Evolutionary conservation across 768 basidiomycete species (phyloP), one percentile per base, ranked within the genome.

Genomic region (Kwoniella dendrophila): DNA sequence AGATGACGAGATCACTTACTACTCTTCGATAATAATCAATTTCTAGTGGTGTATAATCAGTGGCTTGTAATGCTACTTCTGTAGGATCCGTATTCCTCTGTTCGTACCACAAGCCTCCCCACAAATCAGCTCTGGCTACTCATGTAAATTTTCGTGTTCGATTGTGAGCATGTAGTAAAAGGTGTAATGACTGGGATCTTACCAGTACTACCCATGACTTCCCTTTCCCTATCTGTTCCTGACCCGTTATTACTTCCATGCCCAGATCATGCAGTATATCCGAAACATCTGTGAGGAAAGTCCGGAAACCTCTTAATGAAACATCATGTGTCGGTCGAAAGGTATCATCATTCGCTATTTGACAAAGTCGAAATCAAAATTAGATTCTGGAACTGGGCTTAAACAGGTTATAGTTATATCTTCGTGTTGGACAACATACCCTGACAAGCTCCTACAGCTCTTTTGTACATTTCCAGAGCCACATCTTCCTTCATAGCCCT

Each of bases 71-170:
- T 11, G 69, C 67, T 20, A 69, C 62, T n/a, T 63, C 64, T 1
- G 59, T 41, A 1, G 72, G 50, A 33, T 74, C 72, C 5, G 43
- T 70, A 52, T 78, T 78, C 40, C 72, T 45, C 77, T 78, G 34
- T 16, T 16, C 52, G 36, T 62, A 30, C 29, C 50, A 54, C 38
- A 14, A 7, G 20, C n/a, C n/a, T n/a, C n/a, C n/a, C n/a, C n/a
- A n/a, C n/a, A 8, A 10, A 30, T 26, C 51, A 30, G 30, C n/a
- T 49, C 14, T 40, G 38, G 3, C 14, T 40, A 40, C 14, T 20
- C 38, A n/a, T n/a, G n/a, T n/a, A n/a, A n/a, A n/a, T n/a, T 22
- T 38, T 38, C 18, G 24, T 10, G 10, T 22, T 20, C 22, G 32
- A 56, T 32, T 8, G 18, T 60, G 52, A 33, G n/a, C 20, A 45